Percentiles rank a stretch among this genome's conserved stretches.
Conservation (phyloP, 768 basidiomycete genomes). For the Mycena latifolia region DNA sequence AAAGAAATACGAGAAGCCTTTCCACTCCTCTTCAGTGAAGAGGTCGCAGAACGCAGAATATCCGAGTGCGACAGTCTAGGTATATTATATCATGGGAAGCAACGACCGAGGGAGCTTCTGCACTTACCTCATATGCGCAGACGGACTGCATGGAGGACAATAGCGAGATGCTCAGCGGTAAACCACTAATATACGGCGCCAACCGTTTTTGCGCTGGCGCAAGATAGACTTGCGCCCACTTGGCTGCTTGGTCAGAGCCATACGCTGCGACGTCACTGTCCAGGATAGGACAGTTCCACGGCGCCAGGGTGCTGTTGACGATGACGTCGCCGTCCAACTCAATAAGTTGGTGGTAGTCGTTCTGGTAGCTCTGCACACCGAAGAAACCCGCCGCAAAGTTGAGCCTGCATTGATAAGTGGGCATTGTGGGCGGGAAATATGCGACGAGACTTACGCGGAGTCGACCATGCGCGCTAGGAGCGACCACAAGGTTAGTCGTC, state of each 20-base stretch:
- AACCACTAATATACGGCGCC: background rate
- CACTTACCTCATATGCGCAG: conserved; percentile 13
- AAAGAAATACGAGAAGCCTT: conserved; percentile 81
- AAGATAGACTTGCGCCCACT: conserved; percentile 7
- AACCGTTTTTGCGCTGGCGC: background rate
- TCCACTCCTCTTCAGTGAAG: conserved; percentile 94
- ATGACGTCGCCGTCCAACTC: conserved; percentile 56
- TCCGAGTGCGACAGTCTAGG: conserved; percentile 89
- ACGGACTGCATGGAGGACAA: background rate
- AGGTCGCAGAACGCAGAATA: conserved; percentile 92
- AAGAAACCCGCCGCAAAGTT: conserved; percentile 72
- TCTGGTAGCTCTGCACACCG: conserved; percentile 61
- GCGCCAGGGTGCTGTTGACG: conserved; percentile 5
- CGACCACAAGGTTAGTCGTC: conserved; percentile 47
- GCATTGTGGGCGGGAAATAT: background rate
- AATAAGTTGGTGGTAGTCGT: conserved; percentile 71
- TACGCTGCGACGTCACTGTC: background rate
- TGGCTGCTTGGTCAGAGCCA: background rate
- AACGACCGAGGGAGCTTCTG: too few species aligned
- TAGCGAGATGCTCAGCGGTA: background rate
- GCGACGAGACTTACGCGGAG: conserved; percentile 47
- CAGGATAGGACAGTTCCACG: conserved; percentile 1
- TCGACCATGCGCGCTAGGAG: conserved; percentile 62
- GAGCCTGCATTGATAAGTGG: conserved; percentile 29
- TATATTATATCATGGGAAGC: background rate